Conservation (phyloP, 73 alveolate genomes). For the Paramecium tetraurelia region DNA sequence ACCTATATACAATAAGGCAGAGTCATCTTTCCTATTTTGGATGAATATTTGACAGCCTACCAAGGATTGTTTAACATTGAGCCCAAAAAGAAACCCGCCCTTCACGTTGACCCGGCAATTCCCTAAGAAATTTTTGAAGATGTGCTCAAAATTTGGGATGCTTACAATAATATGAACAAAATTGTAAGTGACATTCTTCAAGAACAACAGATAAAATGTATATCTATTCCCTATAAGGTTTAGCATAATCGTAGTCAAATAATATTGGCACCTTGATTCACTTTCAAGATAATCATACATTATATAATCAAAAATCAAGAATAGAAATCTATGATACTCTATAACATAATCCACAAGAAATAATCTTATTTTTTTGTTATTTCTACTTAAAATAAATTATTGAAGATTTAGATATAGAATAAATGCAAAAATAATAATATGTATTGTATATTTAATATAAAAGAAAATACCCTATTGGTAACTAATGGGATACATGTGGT, state of each 20-base stretch:
- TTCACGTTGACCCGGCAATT: not conserved
- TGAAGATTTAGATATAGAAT: conserved; percentile 19
- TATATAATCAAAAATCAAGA: not conserved
- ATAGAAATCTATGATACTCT: not conserved
- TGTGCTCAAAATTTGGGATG: not conserved
- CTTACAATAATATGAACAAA: not conserved
- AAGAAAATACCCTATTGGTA: conserved; percentile 10
- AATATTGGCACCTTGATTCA: conserved; percentile 3
- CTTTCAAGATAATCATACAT: not conserved
- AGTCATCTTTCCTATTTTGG: not conserved
- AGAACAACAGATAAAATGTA: not conserved
- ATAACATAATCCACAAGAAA: not conserved
- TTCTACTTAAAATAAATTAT: conserved; percentile 9
- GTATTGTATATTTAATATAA: not conserved
- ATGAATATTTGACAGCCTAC: conserved; percentile 23
- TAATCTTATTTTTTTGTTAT: conserved; percentile 1
- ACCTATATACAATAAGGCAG: not conserved
- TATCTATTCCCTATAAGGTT: not conserved
- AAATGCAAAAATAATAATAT: conserved; percentile 9
- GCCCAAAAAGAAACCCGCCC: not conserved
- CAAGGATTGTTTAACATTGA: not conserved
- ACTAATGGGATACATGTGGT: not conserved
- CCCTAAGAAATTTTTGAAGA: not conserved
- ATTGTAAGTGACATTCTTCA: not conserved
- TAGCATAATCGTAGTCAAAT: not conserved